Base-by-base conservation (phyloP, 2,329 filamentous ascomycete species). In the Pestalotiopsis sp. region DNA sequence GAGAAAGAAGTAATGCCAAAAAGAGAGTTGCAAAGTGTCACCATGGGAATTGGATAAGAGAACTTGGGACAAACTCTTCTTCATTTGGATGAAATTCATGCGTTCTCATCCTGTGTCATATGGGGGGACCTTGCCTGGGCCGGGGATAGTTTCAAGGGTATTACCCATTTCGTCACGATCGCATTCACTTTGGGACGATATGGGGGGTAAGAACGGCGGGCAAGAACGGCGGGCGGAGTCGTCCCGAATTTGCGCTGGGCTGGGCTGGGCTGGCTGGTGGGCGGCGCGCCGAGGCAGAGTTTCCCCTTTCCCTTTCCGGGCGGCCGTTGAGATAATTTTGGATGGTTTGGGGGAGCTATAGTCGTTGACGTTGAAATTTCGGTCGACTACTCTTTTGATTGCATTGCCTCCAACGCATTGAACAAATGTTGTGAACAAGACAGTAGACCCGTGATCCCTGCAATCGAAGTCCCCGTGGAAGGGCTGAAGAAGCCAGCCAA, bases 81-180 rank as follows among this genome's bases (percentile, higher is more conserved):
- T 66, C 64, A 66, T 66, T 66, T 66, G 36, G 64, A 13, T n/a
- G 57, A 36, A 36, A 59, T 66, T 66, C 36, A 66, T 66, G 64
- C 64, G 64, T 25, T 56, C 36, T 41, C 31, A 13, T 56, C 25
- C 20, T 57, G 61, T 31, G 39, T 31, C 39, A 49, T 25, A 41
- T 45, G 36, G 39, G 61, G 23, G 25, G 11, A 45, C 45, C 49
- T 14, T 23, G 31, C 45, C 45, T 9, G 17, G 45, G 63, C 23
- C 49, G 45, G 63, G 63, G 63, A 56, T 56, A 38, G 36, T 49
- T 49, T 66, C 49, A 58, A 56, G 36, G 63, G 63, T 38, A 66
- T 31, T 25, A 36, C 63, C 49, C 45, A 38, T 36, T 66, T 66
- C 20, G 63, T 56, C 61, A 45, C 39, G 36, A 64, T 52, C 13